A percentile compares a stretch with the other conserved stretches of the same genome.
phyloP scores from a whole-genome alignment of 2,329 filamentous ascomycete species.

The Hymenoscyphus salicellus region DNA sequence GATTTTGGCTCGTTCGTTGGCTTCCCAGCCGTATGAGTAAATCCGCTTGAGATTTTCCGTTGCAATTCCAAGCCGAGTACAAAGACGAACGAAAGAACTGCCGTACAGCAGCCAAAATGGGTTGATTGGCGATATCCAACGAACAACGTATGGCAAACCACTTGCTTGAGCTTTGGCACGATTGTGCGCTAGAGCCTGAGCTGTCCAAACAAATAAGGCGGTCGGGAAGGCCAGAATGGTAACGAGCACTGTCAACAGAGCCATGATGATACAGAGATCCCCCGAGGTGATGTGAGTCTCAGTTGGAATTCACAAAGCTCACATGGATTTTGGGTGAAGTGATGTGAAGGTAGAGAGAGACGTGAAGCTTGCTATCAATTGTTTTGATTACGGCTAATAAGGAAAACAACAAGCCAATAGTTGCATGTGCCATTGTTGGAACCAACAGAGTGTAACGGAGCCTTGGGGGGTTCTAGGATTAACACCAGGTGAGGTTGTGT shows the following conservation, averaged over 20 bases:
- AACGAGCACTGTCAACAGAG: not conserved
- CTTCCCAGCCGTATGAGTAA: slow-evolving; percentile 1
- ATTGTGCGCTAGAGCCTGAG: not conserved
- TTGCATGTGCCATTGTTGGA: no score
- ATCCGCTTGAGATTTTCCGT: not conserved
- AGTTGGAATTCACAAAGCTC: no score
- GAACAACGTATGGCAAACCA: not conserved
- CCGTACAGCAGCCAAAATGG: slow-evolving; percentile 4
- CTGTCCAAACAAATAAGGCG: not conserved
- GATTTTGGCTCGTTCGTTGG: not conserved
- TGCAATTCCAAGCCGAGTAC: not conserved
- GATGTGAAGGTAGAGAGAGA: no score
- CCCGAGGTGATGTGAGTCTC: no score
- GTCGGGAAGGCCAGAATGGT: not conserved
- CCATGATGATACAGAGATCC: not conserved
- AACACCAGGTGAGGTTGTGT: no score
- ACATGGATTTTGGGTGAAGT: no score
- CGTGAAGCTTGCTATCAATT: no score
- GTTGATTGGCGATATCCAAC: not conserved
- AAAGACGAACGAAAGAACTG: not conserved
- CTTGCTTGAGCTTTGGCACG: not conserved
- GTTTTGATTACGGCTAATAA: no score
- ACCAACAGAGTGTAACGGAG: no score
- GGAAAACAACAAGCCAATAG: no score
- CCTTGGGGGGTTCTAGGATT: no score